Percentiles rank a stretch among this genome's conserved stretches.
Conservation (phyloP, 2,329 filamentous ascomycete genomes). For the Aspergillus aculeatus region DNA sequence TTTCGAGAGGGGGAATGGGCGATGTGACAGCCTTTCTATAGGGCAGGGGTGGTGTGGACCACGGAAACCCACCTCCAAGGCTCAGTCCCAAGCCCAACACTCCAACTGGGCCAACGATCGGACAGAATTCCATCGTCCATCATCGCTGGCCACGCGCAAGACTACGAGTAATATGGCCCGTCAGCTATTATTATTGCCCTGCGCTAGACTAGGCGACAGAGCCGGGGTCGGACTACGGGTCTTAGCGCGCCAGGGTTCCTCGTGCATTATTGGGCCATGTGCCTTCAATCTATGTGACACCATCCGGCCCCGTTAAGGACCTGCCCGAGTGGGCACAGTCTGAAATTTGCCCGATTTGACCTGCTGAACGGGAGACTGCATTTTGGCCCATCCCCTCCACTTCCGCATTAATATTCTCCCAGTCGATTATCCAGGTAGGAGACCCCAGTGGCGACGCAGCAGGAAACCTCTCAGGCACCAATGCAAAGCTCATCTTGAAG, state of each 20-base stretch:
- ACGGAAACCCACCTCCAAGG: background rate
- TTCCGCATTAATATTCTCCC: background rate
- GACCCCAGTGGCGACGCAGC: background rate
- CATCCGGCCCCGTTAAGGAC: background rate
- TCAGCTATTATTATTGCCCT: no score
- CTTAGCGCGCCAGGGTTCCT: slow-evolving; percentile 1
- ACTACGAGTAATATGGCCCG: background rate
- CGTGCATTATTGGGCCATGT: slow-evolving; percentile 7
- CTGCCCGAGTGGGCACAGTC: background rate
- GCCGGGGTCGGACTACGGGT: background rate
- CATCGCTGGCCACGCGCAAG: background rate
- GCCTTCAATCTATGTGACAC: slow-evolving; percentile 6
- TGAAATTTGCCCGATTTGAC: background rate
- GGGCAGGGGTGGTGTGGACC: background rate
- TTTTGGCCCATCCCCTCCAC: background rate
- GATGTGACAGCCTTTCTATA: background rate
- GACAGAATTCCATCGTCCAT: background rate
- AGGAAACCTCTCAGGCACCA: no score
- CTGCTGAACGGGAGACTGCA: background rate
- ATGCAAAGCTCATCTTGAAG: background rate
- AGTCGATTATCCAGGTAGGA: background rate
- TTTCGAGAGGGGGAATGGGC: background rate
- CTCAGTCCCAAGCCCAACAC: background rate
- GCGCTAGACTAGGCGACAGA: background rate
- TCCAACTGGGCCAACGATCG: background rate